Evolutionary conservation across 1,139 yeast species (phyloP), one percentile per base, ranked within the genome.

Genomic region (Trichomonascaceae sp.): DNA sequence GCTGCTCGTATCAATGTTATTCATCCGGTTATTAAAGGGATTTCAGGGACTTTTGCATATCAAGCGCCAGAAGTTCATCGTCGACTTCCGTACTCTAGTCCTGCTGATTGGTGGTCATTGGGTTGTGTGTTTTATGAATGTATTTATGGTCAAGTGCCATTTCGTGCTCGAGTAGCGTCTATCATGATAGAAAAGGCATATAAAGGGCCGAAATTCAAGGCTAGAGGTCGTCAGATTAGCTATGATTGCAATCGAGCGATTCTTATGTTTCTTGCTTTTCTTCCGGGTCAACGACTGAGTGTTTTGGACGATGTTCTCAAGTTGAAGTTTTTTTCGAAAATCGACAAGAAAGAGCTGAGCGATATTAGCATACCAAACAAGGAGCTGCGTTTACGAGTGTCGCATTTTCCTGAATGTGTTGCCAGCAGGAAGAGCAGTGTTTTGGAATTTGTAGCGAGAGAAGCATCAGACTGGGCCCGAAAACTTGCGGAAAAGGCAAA

Each of bases 41-140:
- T 87, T 61, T 87, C 88, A 19, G 96, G 96, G 0, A 89, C 96
- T 0, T 88, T 93, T 1, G 93, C 86, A 65, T 89, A 89, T 65
- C 84, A 89, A 81, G 96, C 96, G 0, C 96, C 96, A 1, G 96
- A 89, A 65, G 86, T 89, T 50, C 69, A 63, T 50, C 78, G 78
- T 55, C 89, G 89, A 12, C 81, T 80, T 52, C 81, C 83, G 7
- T 88, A 88, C 64, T 87, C 87, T 50, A 82, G 78, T 55, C 76
- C 80, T 41, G 93, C 89, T 13, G 97, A 89, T 68, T 88, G 96
- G 93, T 89, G 96, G 91, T 86, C 96, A 0, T 74, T 89, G 30
- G 96, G 97, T 0, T 85, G 95, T 64, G 88, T 88, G 6, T 78
- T 87, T 39, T 89, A 75, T 68, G 96, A 89, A 67, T 80, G 89